Evolutionary conservation across 768 basidiomycete species (phyloP).

Genomic region (Pleurotus salmoneostramineus): DNA sequence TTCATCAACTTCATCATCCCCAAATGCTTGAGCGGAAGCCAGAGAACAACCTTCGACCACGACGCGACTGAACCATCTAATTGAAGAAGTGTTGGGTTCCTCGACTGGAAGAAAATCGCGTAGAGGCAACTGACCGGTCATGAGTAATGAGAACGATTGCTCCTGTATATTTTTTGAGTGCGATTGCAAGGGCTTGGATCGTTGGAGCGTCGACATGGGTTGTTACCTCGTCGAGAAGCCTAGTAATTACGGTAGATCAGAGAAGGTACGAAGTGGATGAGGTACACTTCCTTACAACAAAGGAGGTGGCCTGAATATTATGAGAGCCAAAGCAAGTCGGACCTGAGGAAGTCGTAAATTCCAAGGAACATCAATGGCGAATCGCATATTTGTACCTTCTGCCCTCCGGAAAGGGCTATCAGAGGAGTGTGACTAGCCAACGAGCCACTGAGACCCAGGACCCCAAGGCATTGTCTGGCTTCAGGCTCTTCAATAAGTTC

Average conservation of each 20-base stretch:
- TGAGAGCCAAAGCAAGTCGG: conserved; percentile 52
- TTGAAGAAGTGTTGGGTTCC: background rate
- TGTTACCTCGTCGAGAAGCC: conserved; percentile 56
- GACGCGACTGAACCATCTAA: conserved; percentile 18
- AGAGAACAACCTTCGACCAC: conserved; percentile 20
- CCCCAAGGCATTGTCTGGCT: conserved; percentile 35
- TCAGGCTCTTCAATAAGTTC: conserved; percentile 33
- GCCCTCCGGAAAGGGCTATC: conserved; percentile 49
- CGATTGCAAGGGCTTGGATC: conserved; percentile 48
- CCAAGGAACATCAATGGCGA: background rate
- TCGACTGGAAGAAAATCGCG: no score
- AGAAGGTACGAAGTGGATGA: background rate
- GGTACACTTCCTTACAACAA: conserved; percentile 24
- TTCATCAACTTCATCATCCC: conserved; percentile 16
- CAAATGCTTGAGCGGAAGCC: conserved; percentile 17
- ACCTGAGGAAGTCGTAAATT: conserved; percentile 29
- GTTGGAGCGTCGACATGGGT: conserved; percentile 67
- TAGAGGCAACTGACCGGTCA: conserved; percentile 33
- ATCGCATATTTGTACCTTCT: conserved; percentile 29
- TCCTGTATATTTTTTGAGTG: conserved; percentile 48
- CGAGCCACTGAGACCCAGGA: conserved; percentile 38
- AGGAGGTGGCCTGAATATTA: conserved; percentile 52
- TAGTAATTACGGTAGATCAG: background rate
- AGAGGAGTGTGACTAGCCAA: conserved; percentile 41
- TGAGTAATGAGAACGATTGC: conserved; percentile 65